Evolutionary conservation across 2,329 filamentous ascomycete genomes (phyloP).

Genomic region (Eutypa lata): DNA sequence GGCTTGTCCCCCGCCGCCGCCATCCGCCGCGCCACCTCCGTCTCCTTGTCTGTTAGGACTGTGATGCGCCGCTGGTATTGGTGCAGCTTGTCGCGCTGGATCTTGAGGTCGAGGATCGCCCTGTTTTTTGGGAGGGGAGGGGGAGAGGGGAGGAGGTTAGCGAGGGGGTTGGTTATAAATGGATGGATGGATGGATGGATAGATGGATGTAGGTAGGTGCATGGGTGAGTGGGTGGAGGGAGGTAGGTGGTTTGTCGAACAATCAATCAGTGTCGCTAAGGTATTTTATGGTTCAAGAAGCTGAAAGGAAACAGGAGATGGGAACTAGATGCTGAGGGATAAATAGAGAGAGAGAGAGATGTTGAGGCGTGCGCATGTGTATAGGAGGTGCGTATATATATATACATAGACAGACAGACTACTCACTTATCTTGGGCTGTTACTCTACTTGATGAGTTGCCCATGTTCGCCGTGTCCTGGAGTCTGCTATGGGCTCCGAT

Average conservation of each 20-base stretch:
- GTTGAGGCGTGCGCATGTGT: too few relatives aligned
- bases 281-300: too few relatives aligned
- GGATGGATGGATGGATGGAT: too few relatives aligned
- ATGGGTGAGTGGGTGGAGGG: too few relatives aligned
- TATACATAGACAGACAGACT: too few relatives aligned
- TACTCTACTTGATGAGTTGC: slow-evolving; percentile 54
- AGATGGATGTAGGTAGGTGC: too few relatives aligned
- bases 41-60: slow-evolving; percentile 82
- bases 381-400: neutral
- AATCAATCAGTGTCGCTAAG: too few relatives aligned
- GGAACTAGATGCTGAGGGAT: too few relatives aligned
- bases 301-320: too few relatives aligned
- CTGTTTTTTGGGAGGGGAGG: slow-evolving; percentile 41
- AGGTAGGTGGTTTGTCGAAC: too few relatives aligned
- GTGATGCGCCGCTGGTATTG: slow-evolving; percentile 92
- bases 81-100: slow-evolving; percentile 93
- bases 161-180: neutral
- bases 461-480: slow-evolving; percentile 38
- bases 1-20: slow-evolving; percentile 75
- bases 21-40: slow-evolving; percentile 79
- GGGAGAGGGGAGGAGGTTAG: slow-evolving; percentile 7
- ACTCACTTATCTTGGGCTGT: slow-evolving; percentile 80
- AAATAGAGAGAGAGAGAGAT: neutral
- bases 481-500: slow-evolving; percentile 21
- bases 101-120: slow-evolving; percentile 96